phyloP scores from a whole-genome alignment of 441 rosid genomes.

The Adansonia gregorii region DNA sequence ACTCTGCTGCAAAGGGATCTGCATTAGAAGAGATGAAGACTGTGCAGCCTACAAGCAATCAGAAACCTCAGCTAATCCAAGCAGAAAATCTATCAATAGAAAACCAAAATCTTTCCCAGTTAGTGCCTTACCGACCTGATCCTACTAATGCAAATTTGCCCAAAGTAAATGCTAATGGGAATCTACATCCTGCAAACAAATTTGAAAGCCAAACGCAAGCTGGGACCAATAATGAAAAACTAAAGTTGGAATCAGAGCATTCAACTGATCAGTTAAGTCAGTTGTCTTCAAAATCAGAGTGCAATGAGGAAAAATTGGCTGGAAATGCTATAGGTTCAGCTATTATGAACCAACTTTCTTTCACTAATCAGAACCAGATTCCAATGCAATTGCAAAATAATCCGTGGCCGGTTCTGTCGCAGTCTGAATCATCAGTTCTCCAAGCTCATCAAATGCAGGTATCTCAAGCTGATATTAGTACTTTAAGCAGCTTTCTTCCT shows the following conservation, averaged over 20 bases:
- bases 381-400: constrained; percentile 36
- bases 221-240: constrained; percentile 41
- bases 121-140: constrained; percentile 37
- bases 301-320: constrained; percentile 44
- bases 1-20: constrained; percentile 41
- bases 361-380: constrained; percentile 45
- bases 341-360: constrained; percentile 27
- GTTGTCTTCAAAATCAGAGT: constrained; percentile 40
- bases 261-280: constrained; percentile 51
- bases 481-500: constrained; percentile 47
- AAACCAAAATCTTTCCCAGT: constrained; percentile 44
- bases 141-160: constrained; percentile 37
- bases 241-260: constrained; percentile 47
- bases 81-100: constrained; percentile 35
- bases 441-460: constrained; percentile 47
- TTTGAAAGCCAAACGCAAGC: constrained; percentile 42
- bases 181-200: constrained; percentile 38
- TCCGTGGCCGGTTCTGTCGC: constrained; percentile 48
- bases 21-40: constrained; percentile 49
- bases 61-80: constrained; percentile 48
- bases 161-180: constrained; percentile 43
- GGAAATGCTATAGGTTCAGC: constrained; percentile 32
- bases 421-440: constrained; percentile 40
- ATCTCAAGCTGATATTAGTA: constrained; percentile 48
- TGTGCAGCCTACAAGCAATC: constrained; percentile 45